Base-by-base conservation (phyloP, 805 yeast species). In the Pichia nakasei region DNA sequence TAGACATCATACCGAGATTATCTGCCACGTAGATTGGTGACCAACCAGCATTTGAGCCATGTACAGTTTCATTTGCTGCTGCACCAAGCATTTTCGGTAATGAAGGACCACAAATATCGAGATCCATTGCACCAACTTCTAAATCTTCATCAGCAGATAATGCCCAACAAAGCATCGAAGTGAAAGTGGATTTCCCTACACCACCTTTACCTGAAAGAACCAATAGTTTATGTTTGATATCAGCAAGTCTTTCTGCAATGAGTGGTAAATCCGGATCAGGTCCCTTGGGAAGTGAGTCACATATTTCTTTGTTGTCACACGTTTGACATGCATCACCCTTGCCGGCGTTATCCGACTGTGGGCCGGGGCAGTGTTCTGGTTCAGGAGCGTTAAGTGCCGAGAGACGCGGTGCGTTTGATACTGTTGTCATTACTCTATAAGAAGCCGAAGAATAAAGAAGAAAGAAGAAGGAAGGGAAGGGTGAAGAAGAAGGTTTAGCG, bases 321-420 rank as follows among this genome's bases (percentile, higher is more conserved):
- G 97, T 96, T 9, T 68, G 73, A 59, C 99, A 93, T 12, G 97
- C 95, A 57, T 86, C 96, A 3, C 86, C 89, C 54, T 83, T 78
- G 8, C 99, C 99, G 2, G 99, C 98, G 42, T 67, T 64, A 53
- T 88, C 97, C 2, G 95, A 82, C 58, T 91, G 96, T 2, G 97
- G 95, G 1, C 98, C 99, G 0, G 98, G 98, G 67, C 99, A 93
- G 63, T 93, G 97, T 58, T 88, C 97, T 1, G 98, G 97, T 56
- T 83, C 94, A 0, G 93, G 88, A 0, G 80, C 85, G 44, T 70
- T 68, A 22, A 75, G 50, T 36, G 55, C 43, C 8, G 47, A 39
- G 4, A 37, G 24, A 13, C 22, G 39, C 15, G 48, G 42, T 3
- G 41, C 38, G 2, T 36, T 32, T 7, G n/a, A 13, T 31, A 24